Base-by-base conservation (phyloP, 352 stramenopile species). In the Phytophthora nicotianae region DNA sequence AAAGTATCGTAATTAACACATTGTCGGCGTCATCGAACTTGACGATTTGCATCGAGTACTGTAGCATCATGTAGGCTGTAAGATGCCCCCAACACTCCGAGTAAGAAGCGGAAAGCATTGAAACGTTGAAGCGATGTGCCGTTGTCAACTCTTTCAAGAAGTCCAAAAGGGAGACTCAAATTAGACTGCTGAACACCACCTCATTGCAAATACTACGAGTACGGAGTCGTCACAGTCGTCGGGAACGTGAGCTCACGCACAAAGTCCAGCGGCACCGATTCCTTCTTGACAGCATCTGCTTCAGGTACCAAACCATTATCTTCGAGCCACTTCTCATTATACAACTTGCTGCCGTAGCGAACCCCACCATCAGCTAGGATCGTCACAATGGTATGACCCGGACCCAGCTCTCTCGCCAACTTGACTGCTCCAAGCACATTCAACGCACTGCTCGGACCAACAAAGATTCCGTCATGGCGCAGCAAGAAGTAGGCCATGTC, bases 401-500 rank as follows among this genome's bases (percentile, higher is more conserved):
- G 74, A 2, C 82, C 81, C 5, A 95, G 67, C 33, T 79, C 66
- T 4, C 78, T 73, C n/a, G 83, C 83, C 74, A 88, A 82, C 58
- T 91, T 90, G 19, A 93, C 54, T n/a, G n/a, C n/a, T n/a, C n/a
- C n/a, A n/a, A n/a, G n/a, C n/a, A n/a, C n/a, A n/a, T n/a, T n/a
- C n/a, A 92, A 21, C 8, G 83, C 79, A 3, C 84, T 83, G 17
- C 83, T 92, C 0, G 82, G 80, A 4, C 95, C 94, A 54, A 97
- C 95, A 69, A 98, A 98, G 64, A 98, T 77, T 0, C 83, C 83
- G 49, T 98, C 94, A 48, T 98, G 73, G 16, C 41, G 89, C 20
- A 97, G 77, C 43, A 98, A 51, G 45, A 88, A 84, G 57, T 97
- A 92, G 5, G 91, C 89, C 91, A 98, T 98, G 59, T 91, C 81